Conservation (phyloP, 441 rosid genomes). For the Eutrema salsugineum region DNA sequence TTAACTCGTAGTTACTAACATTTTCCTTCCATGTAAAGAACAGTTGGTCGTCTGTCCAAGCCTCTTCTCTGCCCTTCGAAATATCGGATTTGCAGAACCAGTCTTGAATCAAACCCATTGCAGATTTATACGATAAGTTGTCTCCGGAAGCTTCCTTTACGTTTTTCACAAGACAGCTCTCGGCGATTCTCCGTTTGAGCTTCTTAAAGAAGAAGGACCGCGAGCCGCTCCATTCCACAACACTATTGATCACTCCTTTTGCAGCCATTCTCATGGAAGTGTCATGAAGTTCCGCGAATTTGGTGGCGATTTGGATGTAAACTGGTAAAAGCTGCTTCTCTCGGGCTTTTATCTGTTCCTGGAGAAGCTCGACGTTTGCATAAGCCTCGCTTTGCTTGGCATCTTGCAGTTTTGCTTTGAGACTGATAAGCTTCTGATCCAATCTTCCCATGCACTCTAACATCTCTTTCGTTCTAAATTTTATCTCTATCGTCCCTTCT, state of each 20-base stretch:
- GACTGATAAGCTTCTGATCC: constrained; percentile 62
- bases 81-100: constrained; percentile 74
- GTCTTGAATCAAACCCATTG: constrained; percentile 58
- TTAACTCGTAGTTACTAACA: constrained; percentile 53
- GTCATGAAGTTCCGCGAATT: constrained; percentile 96
- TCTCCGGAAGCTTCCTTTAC: constrained; percentile 77
- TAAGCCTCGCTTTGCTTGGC: constrained; percentile 51
- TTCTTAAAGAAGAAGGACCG: constrained; percentile 75
- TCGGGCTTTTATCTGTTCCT: constrained; percentile 71
- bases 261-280: constrained; percentile 96
- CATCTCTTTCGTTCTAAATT: constrained; percentile 88
- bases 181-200: constrained; percentile 72
- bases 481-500: constrained; percentile 97
- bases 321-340: constrained; percentile 91
- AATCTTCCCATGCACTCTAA: constrained; percentile 99
- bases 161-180: constrained; percentile 61
- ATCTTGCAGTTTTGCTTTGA: constrained; percentile 70
- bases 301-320: constrained; percentile 93
- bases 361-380: constrained; percentile 50
- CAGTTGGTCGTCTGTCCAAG: constrained; percentile 79
- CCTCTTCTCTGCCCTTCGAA: constrained; percentile 53
- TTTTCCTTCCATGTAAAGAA: constrained; percentile 88
- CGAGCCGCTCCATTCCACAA: constrained; percentile 80
- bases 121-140: constrained; percentile 60
- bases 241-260: constrained; percentile 90